Base-by-base conservation (phyloP, 2,329 filamentous ascomycete species). In the Pseudogymnoascus sp. region DNA sequence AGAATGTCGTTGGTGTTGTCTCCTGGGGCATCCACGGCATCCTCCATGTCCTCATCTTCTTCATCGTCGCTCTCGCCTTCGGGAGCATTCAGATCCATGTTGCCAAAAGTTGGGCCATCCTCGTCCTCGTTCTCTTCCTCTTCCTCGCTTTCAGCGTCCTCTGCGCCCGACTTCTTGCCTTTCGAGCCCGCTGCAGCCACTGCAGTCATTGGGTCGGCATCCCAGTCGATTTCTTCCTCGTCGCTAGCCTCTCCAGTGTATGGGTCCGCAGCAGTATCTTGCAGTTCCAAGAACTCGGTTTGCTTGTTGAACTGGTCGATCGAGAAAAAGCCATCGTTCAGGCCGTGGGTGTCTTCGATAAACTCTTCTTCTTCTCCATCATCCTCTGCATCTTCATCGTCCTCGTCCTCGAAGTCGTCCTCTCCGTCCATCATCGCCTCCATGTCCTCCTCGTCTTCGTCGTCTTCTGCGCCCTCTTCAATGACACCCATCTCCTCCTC, bases 321-420 rank as follows among this genome's bases (percentile, higher is more conserved):
- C 14, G 91, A 96, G 76, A 99, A 99, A 77, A 99, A 99, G 4
- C 91, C 93, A 70, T 99, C 94, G 70, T 99, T 97, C 32, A 99
- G 83, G 6, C 91, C 91, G 70, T 94, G 81, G 3, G 86, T 85
- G 69, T 97, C 91, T 67, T 86, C 79, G 7, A 85, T 76, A 63
- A 87, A 87, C 38, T 82, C 81, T 57, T 81, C 80, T 1, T 75
- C 73, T 4, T 77, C 72, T 47, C 78, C 75, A 18, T 80, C 79
- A 3, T 79, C 76, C 9, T 75, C 74, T 1, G 76, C 78, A 2
- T 80, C 79, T 0, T 80, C 78, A 0, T 78, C 77, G 0, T 74
- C 72, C 1, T 76, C 75, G 1, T 77, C 76, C 0, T 74, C 74
- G 3, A 77, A 74, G 0, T 75, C 72, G 3, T 74, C 74, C 1